These are phyloP conservation scores for Hymenoscyphus linearis DNA, from an alignment of 2,329 filamentous ascomycete species.

Conservation along the genomic window DNA sequence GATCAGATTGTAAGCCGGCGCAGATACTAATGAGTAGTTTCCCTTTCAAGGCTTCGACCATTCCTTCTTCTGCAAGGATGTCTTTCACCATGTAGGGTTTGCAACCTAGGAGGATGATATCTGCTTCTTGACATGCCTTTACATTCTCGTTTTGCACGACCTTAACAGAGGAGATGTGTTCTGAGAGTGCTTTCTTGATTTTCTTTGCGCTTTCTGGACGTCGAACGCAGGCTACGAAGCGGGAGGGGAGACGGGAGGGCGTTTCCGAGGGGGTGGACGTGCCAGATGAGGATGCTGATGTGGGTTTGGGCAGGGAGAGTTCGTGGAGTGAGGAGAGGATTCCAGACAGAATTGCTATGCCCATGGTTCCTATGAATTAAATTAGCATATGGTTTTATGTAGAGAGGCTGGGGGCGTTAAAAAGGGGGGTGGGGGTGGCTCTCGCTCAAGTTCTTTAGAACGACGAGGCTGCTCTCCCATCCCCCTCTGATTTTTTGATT, in stretches of 20 bases:
- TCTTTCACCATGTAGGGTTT: constrained; percentile 71
- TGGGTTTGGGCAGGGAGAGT: constrained; percentile 43
- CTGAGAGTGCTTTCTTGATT: constrained; percentile 59
- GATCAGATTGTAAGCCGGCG: constrained; percentile 66
- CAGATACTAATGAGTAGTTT: constrained; percentile 81
- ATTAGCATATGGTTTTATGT: background rate
- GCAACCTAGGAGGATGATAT: constrained; percentile 73
- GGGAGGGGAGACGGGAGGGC: constrained; percentile 59
- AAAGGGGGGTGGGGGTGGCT: background rate
- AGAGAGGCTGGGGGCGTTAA: background rate
- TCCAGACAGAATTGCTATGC: constrained; percentile 76
- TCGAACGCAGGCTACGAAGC: constrained; percentile 77
- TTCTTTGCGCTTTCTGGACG: constrained; percentile 63
- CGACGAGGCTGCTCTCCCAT: too few species aligned
- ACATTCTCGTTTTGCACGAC: constrained; percentile 71
- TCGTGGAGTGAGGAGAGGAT: constrained; percentile 66
- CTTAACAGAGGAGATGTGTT: constrained; percentile 56
- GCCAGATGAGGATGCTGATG: constrained; percentile 33
- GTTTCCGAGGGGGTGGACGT: constrained; percentile 41
- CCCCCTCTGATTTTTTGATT: background rate
- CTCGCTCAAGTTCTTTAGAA: too few species aligned
- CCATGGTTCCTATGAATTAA: constrained; percentile 63
- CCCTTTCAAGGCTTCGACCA: constrained; percentile 66
- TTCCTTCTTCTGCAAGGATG: constrained; percentile 62
- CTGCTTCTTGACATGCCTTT: constrained; percentile 57